A percentile compares a stretch with the other conserved stretches of the same genome.
Evolutionary conservation across 2,329 filamentous ascomycete genomes (phyloP).

Genomic region (Ophiocordyceps polyrhachis-furcata): DNA sequence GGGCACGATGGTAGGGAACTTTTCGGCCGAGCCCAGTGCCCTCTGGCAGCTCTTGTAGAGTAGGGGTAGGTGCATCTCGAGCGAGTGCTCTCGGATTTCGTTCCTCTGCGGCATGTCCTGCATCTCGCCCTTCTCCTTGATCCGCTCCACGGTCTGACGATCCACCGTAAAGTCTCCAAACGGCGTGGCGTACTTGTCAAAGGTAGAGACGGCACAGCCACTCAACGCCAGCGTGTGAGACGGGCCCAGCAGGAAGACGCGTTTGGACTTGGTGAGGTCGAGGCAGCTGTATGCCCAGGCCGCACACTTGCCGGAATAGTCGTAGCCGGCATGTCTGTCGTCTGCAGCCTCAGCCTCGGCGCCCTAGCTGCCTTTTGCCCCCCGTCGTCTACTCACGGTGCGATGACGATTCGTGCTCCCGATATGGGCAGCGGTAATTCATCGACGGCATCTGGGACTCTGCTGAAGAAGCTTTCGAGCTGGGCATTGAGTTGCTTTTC

Average conservation of each 20-base stretch:
- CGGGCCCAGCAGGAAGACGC: slow-evolving; percentile 80
- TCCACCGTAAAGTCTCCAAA: slow-evolving; percentile 55
- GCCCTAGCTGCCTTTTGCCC: background rate
- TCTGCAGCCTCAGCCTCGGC: background rate
- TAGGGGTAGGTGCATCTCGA: slow-evolving; percentile 94
- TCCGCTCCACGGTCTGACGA: slow-evolving; percentile 27
- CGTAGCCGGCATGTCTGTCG: slow-evolving; percentile 74
- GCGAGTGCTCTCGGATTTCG: slow-evolving; percentile 75
- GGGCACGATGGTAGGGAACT: slow-evolving; percentile 61
- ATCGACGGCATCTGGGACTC: slow-evolving; percentile 48
- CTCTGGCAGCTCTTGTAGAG: slow-evolving; percentile 57
- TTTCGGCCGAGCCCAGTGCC: slow-evolving; percentile 26
- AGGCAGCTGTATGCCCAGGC: slow-evolving; percentile 88
- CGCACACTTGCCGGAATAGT: slow-evolving; percentile 78
- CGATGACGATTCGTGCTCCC: slow-evolving; percentile 71
- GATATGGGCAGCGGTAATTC: slow-evolving; percentile 43
- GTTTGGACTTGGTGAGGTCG: slow-evolving; percentile 65
- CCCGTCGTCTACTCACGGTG: slow-evolving; percentile 47
- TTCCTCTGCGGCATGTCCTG: slow-evolving; percentile 40
- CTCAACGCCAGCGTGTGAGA: slow-evolving; percentile 74
- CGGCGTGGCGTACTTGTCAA: slow-evolving; percentile 53
- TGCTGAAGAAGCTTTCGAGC: slow-evolving; percentile 56
- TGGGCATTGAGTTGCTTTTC: slow-evolving; percentile 40
- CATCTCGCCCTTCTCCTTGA: slow-evolving; percentile 20
- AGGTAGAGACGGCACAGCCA: slow-evolving; percentile 58